A percentile compares a stretch with the other conserved stretches of the same genome.
Evolutionary conservation across 805 yeast species (phyloP).

Genomic region (Kuraishia cidri): DNA sequence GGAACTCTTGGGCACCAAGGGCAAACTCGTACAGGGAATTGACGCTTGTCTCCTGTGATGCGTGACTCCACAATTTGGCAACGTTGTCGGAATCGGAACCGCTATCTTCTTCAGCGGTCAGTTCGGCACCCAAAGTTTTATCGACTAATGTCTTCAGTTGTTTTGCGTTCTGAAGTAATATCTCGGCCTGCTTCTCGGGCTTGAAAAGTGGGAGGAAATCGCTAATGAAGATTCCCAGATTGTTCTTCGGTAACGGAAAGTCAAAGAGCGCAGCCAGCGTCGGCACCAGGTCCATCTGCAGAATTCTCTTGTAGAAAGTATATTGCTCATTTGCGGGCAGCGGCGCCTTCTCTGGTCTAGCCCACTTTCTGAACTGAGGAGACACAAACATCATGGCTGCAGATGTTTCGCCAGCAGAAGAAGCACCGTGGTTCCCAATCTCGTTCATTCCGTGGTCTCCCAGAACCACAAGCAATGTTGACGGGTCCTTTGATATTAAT

Average conservation of each 20-base stretch:
- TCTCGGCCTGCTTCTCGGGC: slow-evolving; percentile 20
- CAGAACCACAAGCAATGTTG: slow-evolving; percentile 62
- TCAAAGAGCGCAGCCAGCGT: slow-evolving; percentile 53
- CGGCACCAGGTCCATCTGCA: slow-evolving; percentile 71
- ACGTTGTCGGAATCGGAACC: slow-evolving; percentile 6
- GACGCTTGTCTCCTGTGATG: background rate
- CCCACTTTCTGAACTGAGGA: slow-evolving; percentile 33
- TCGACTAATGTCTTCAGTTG: slow-evolving; percentile 44
- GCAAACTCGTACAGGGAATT: slow-evolving; percentile 27
- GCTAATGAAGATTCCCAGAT: slow-evolving; percentile 61
- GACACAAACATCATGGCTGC: slow-evolving; percentile 73
- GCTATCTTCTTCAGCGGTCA: slow-evolving; percentile 4
- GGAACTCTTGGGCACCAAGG: slow-evolving; percentile 31
- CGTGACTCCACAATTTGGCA: slow-evolving; percentile 7
- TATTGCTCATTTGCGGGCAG: slow-evolving; percentile 30
- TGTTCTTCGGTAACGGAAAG: slow-evolving; percentile 62
- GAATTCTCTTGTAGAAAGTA: slow-evolving; percentile 41
- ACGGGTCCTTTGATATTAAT: slow-evolving; percentile 17
- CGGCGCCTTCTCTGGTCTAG: slow-evolving; percentile 23
- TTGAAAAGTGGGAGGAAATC: slow-evolving; percentile 48
- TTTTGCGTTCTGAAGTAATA: slow-evolving; percentile 44
- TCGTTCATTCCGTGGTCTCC: slow-evolving; percentile 99
- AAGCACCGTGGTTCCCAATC: slow-evolving; percentile 94
- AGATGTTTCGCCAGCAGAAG: slow-evolving; percentile 86
- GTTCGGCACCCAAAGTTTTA: slow-evolving; percentile 14